Percentiles rank a stretch among this genome's conserved stretches.
phyloP scores from a whole-genome alignment of 108 stramenopile genomes.

The Pseudonitzschia multiseries region DNA sequence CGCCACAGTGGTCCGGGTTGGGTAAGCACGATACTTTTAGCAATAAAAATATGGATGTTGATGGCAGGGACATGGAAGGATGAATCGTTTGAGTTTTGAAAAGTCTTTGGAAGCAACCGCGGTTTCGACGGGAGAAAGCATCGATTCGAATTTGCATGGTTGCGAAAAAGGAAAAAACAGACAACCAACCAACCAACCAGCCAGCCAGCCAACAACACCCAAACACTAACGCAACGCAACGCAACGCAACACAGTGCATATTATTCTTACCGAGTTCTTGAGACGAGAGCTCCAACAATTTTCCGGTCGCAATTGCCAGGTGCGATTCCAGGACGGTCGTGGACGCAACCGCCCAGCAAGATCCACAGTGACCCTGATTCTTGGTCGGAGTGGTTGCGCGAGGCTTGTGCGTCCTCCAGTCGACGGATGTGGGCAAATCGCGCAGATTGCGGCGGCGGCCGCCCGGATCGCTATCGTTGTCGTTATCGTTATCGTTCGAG shows the following conservation, averaged over 20 bases:
- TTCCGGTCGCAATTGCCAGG: slow-evolving; percentile 72
- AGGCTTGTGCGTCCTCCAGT: slow-evolving; percentile 65
- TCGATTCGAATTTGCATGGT: too few species aligned
- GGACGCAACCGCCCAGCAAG: slow-evolving; percentile 87
- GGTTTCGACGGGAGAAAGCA: too few species aligned
- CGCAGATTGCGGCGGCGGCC: neutral
- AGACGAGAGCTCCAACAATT: slow-evolving; percentile 54
- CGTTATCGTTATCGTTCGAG: too few species aligned
- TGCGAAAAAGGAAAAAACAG: too few species aligned
- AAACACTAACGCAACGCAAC: neutral
- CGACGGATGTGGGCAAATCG: slow-evolving; percentile 63
- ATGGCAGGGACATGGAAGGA: neutral
- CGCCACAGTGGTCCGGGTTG: slow-evolving; percentile 86
- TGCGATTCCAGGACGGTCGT: slow-evolving; percentile 75
- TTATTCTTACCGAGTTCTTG: slow-evolving; percentile 48
- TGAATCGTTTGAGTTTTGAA: neutral
- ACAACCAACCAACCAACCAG: too few species aligned
- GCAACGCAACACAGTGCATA: neutral
- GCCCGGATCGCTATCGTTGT: too few species aligned
- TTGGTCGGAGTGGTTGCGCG: slow-evolving; percentile 72
- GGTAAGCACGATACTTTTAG: slow-evolving; percentile 63
- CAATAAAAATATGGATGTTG: neutral
- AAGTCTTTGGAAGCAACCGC: too few species aligned
- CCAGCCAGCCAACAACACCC: neutral
- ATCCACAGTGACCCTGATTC: slow-evolving; percentile 81